These are phyloP conservation scores for Macrophomina phaseolina DNA, from an alignment of 2,329 filamentous ascomycete species.

Conservation along the genomic window DNA sequence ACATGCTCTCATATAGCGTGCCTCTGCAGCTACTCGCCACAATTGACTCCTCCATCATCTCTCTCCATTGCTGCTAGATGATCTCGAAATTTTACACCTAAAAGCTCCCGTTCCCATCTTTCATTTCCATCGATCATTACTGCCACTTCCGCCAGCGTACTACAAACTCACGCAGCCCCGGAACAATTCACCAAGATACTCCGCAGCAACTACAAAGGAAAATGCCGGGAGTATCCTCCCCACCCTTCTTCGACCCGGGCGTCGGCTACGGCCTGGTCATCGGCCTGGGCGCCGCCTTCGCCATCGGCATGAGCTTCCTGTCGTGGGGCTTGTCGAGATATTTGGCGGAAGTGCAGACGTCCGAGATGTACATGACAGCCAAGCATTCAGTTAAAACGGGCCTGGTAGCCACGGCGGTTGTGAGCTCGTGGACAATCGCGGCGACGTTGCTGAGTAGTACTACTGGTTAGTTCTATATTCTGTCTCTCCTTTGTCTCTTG, in stretches of 20 bases:
- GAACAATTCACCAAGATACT: no score
- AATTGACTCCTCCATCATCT: background rate
- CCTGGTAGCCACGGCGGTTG: slow-evolving; percentile 33
- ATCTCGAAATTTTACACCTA: no score
- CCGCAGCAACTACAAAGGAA: background rate
- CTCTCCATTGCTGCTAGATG: background rate
- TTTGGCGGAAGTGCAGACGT: slow-evolving; percentile 28
- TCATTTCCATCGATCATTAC: background rate
- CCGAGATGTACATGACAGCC: slow-evolving; percentile 36
- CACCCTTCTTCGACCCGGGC: slow-evolving; percentile 14
- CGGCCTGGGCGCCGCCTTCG: slow-evolving; percentile 24
- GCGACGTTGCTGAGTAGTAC: slow-evolving; percentile 27
- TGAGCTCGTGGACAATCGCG: slow-evolving; percentile 31
- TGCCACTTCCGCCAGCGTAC: no score
- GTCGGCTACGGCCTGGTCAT: slow-evolving; percentile 27
- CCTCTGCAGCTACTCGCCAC: background rate
- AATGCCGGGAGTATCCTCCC: background rate
- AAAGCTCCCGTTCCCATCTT: no score
- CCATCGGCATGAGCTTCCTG: slow-evolving; percentile 23
- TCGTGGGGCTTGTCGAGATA: slow-evolving; percentile 27
- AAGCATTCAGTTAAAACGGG: slow-evolving; percentile 35
- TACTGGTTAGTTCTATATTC: slow-evolving; percentile 6
- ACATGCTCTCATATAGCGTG: background rate
- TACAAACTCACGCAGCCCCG: no score
- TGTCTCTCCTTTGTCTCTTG: background rate